Evolutionary conservation across 805 yeast species (phyloP).

Genomic region (Candida hungchunana): DNA sequence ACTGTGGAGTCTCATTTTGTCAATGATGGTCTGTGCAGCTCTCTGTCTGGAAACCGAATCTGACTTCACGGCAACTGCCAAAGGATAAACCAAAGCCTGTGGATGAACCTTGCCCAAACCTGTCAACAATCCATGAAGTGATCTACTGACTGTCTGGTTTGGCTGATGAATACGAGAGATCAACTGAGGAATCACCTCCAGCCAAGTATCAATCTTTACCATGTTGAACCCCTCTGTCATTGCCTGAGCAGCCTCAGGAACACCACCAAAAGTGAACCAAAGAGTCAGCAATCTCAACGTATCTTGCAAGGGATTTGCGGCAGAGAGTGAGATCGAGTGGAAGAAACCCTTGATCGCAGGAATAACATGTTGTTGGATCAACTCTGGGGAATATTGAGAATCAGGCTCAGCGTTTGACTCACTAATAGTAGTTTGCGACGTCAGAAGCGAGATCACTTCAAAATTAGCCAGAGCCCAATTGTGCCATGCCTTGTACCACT

Average conservation of each 20-base stretch:
- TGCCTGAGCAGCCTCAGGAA: slow-evolving; percentile 85
- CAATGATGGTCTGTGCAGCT: slow-evolving; percentile 89
- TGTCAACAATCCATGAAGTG: slow-evolving; percentile 73
- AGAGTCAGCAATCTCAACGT: slow-evolving; percentile 83
- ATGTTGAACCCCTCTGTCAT: slow-evolving; percentile 85
- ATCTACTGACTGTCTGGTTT: slow-evolving; percentile 73
- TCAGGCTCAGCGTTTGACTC: slow-evolving; percentile 25
- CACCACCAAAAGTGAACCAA: slow-evolving; percentile 96
- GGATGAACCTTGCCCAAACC: slow-evolving; percentile 95
- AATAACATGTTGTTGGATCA: slow-evolving; percentile 81
- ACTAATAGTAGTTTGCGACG: slow-evolving; percentile 31
- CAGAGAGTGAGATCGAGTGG: slow-evolving; percentile 86
- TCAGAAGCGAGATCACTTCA: slow-evolving; percentile 76
- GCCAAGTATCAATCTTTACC: slow-evolving; percentile 90
- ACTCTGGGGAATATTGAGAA: slow-evolving; percentile 39
- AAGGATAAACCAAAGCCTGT: slow-evolving; percentile 91
- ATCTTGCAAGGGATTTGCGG: slow-evolving; percentile 86
- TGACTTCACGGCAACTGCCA: slow-evolving; percentile 93
- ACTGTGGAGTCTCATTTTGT: slow-evolving; percentile 87
- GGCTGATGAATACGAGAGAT: slow-evolving; percentile 97
- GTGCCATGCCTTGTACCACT: slow-evolving; percentile 99
- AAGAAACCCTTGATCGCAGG: slow-evolving; percentile 97
- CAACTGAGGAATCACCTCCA: slow-evolving; percentile 91
- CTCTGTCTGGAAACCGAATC: slow-evolving; percentile 85
- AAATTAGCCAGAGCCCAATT: slow-evolving; percentile 98